Conservation (phyloP, 192 early-diverging fungal species). For the Entophlyctis luteolus region DNA sequence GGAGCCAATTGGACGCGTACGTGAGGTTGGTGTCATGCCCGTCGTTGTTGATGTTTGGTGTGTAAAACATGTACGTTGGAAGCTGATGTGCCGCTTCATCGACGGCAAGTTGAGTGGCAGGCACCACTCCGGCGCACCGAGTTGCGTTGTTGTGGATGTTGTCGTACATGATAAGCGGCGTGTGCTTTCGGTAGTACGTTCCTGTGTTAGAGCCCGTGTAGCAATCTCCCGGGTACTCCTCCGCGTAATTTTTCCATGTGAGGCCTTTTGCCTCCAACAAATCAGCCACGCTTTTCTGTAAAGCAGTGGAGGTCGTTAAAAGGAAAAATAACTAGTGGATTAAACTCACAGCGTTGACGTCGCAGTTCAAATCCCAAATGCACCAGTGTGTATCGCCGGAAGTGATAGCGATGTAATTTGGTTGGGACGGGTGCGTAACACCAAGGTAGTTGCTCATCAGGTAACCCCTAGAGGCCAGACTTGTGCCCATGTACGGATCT, state of each 20-base stretch:
- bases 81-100: conserved; percentile 43
- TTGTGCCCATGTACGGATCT: conserved; percentile 30
- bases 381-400: conserved; percentile 43
- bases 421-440: conserved; percentile 40
- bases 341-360: conserved; percentile 36
- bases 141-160: conserved; percentile 36
- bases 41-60: conserved; percentile 50
- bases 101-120: conserved; percentile 42
- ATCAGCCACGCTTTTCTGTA: conserved; percentile 24
- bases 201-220: neutral
- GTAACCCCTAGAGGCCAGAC: conserved; percentile 37
- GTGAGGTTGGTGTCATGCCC: conserved; percentile 51
- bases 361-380: conserved; percentile 39
- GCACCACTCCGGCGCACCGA: conserved; percentile 56
- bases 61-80: conserved; percentile 52
- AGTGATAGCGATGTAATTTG: conserved; percentile 58
- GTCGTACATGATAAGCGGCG: conserved; percentile 40
- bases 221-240: conserved; percentile 15
- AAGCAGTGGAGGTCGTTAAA: too few species aligned
- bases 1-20: conserved; percentile 51
- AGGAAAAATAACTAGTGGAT: too few species aligned
- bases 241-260: conserved; percentile 28
- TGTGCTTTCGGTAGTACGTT: conserved; percentile 34
- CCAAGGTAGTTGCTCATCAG: conserved; percentile 22
- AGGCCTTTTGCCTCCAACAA: conserved; percentile 23